A percentile compares a stretch with the other conserved stretches of the same genome.
Conservation (phyloP, 345 rosid species). For the Rhizophora mangle region DNA sequence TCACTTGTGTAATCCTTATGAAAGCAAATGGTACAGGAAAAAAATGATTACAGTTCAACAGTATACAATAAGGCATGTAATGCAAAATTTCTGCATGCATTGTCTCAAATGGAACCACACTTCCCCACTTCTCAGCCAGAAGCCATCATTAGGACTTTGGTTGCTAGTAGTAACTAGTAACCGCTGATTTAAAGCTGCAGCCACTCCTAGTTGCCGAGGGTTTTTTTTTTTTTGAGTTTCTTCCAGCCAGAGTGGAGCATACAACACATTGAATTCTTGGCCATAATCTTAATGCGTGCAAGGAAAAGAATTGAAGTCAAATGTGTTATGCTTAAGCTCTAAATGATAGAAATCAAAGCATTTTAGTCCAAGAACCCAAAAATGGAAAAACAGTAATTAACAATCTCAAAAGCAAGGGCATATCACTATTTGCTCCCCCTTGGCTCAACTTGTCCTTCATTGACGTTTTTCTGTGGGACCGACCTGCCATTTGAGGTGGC, state of each 20-base stretch:
- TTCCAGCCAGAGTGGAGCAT: not conserved
- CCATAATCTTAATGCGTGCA: not conserved
- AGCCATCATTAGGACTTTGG: too few relatives aligned
- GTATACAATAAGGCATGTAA: too few relatives aligned
- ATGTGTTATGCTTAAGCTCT: not conserved
- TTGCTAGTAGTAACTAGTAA: too few relatives aligned
- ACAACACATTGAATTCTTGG: not conserved
- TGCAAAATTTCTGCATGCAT: too few relatives aligned
- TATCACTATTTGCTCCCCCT: conserved; percentile 23
- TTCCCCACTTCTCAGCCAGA: too few relatives aligned
- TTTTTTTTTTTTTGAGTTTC: too few relatives aligned
- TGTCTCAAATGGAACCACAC: too few relatives aligned
- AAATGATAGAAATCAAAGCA: conserved; percentile 25
- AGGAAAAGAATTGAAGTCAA: not conserved
- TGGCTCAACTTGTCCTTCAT: conserved; percentile 29
- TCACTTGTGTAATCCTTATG: too few relatives aligned
- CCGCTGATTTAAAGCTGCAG: too few relatives aligned
- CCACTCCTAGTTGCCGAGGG: too few relatives aligned
- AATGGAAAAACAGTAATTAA: conserved; percentile 59
- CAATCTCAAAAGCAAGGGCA: conserved; percentile 52
- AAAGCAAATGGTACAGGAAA: too few relatives aligned
- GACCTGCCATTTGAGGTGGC: conserved; percentile 14
- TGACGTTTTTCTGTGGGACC: conserved; percentile 2
- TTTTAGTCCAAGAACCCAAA: conserved; percentile 46
- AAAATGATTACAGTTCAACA: too few relatives aligned